Base-by-base conservation (phyloP, 345 rosid genomes). In the Turritis glabra region DNA sequence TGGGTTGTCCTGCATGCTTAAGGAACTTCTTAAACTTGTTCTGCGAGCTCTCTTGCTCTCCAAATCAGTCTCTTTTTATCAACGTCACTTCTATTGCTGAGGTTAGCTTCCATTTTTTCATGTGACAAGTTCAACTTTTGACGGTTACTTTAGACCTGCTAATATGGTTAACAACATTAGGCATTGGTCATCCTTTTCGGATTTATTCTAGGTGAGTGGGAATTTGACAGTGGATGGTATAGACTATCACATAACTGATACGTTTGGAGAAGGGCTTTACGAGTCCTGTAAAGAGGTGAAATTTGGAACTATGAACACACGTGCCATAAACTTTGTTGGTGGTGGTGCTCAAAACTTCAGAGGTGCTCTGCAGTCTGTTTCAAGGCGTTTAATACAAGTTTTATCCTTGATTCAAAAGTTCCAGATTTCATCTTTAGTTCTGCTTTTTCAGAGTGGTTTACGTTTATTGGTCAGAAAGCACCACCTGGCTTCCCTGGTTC, bases 1-100 rank as follows among this genome's bases (percentile, higher is more conserved):
- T 91, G 44, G 98, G 98, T 69, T 94, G 98, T 85, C 98, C 98
- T 32, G 97, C 98, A 46, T 94, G 98, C 88, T 82, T 94, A 82
- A 90, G 97, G 84, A 94, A 94, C 81, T 94, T 94, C 80, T 76
- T 94, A 73, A 94, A 94, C 77, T 85, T 94, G 26, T 94, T 94
- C 83, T 94, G 98, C 58, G 97, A 91, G 84, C 93, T 94, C 57
- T 77, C 93, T 2, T 94, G 98, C 82, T 94, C 98, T 69, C 99
- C 97, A 17, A 79, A 86, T 75, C 97, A 94, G 86, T 87, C 96
- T 77, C 82, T 87, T 48, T 94, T 91, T 85, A 90, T 94, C 82
- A 90, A 94, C 41, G 96, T 94, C 79, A 86, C 97, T 73, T 80
- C 97, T 40, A 64, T 86, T 77, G 77, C 90, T 47, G 85, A 94